These are phyloP conservation scores for Tolypocladium tundrense DNA, from an alignment of 2,329 filamentous ascomycete genomes.

Conservation along the genomic window DNA sequence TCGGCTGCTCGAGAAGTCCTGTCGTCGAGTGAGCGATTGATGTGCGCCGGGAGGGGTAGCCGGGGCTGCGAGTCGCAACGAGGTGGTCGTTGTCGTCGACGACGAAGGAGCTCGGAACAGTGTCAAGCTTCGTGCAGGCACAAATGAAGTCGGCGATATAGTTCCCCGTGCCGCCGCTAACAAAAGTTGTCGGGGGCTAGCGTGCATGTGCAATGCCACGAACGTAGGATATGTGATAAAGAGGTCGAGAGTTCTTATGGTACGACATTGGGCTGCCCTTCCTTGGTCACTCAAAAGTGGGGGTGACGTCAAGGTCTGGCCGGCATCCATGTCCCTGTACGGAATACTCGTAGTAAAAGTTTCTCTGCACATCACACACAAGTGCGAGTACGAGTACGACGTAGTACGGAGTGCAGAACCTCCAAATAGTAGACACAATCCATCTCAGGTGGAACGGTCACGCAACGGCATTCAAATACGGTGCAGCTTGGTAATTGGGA, in stretches of 20 bases:
- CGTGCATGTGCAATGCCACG: neutral
- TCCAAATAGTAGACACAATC: constrained; percentile 1
- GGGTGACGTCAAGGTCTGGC: constrained; percentile 19
- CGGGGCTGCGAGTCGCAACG: neutral
- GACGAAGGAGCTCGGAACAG: neutral
- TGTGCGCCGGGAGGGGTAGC: neutral
- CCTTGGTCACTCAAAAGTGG: constrained; percentile 10
- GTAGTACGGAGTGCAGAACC: neutral
- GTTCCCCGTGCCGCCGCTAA: neutral
- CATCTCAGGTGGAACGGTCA: neutral
- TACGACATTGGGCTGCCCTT: neutral
- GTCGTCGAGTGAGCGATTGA: neutral
- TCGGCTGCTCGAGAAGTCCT: constrained; percentile 10
- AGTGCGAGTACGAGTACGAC: no score
- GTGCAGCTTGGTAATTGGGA: constrained; percentile 1
- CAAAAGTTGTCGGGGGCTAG: neutral
- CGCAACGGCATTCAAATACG: neutral
- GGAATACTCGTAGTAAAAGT: no score
- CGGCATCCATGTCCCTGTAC: neutral
- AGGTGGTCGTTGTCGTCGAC: neutral
- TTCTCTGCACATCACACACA: neutral
- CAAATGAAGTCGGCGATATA: neutral
- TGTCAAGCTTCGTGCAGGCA: neutral
- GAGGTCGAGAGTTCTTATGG: neutral
- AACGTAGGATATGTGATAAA: neutral